Evolutionary conservation across 768 basidiomycete genomes (phyloP).

Genomic region (Butyriboletus loyo): DNA sequence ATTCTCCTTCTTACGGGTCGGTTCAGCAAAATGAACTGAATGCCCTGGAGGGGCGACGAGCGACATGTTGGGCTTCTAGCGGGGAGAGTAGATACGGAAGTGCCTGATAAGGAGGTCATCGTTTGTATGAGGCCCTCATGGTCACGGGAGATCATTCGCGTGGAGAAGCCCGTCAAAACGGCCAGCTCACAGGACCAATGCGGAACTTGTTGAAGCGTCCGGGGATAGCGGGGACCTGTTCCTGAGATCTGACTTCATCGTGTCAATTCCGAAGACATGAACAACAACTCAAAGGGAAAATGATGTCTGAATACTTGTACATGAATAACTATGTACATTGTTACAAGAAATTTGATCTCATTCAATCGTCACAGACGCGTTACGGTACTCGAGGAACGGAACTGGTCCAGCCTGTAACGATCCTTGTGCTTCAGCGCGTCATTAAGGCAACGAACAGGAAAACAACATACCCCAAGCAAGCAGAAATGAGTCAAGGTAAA

Average conservation of each 20-base stretch:
- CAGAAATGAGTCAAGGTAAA: slow-evolving; percentile 32
- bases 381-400: slow-evolving; percentile 31
- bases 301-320: background rate
- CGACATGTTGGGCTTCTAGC: slow-evolving; percentile 10
- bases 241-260: no score
- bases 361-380: slow-evolving; percentile 16
- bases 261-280: no score
- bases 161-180: background rate
- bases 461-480: slow-evolving; percentile 5
- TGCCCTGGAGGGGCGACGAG: slow-evolving; percentile 4
- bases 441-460: background rate
- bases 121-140: background rate
- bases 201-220: no score
- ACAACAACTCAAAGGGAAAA: no score
- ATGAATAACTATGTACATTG: background rate
- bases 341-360: background rate
- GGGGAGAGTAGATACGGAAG: background rate
- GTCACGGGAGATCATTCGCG: background rate
- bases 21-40: background rate
- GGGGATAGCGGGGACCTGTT: no score
- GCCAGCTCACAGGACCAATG: no score
- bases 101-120: background rate
- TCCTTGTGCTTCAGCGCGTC: background rate
- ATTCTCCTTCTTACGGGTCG: slow-evolving; percentile 8
- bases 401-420: slow-evolving; percentile 18